Evolutionary conservation across 2,329 filamentous ascomycete species (phyloP).

Genomic region (Leptographium procerum): DNA sequence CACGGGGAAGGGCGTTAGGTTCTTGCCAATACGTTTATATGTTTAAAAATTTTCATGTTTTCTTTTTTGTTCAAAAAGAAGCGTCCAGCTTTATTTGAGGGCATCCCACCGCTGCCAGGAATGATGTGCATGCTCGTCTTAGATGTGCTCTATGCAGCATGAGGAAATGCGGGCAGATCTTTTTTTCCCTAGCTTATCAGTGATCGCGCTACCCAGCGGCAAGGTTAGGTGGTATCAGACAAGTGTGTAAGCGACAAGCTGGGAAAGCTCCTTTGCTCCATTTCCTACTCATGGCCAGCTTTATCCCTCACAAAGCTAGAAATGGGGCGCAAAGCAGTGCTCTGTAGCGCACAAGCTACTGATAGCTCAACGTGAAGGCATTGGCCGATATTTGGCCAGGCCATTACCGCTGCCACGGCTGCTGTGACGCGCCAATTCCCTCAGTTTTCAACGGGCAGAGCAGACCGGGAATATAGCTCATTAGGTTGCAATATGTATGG

Average conservation of each 20-base stretch:
- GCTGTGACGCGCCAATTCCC: no score
- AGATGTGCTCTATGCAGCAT: no score
- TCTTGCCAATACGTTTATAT: conserved; percentile 1
- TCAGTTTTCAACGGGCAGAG: no score
- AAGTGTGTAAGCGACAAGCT: neutral
- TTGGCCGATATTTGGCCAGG: neutral
- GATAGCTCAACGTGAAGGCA: neutral
- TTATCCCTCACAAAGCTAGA: neutral
- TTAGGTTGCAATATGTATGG: neutral
- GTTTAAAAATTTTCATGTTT: neutral
- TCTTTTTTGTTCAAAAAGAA: neutral
- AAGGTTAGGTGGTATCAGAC: neutral
- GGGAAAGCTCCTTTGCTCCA: neutral
- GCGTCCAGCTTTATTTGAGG: no score
- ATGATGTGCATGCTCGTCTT: no score
- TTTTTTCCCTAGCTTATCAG: neutral
- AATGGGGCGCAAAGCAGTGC: neutral
- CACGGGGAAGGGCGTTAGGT: conserved; percentile 2
- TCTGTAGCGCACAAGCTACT: neutral
- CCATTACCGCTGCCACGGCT: no score
- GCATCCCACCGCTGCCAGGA: no score
- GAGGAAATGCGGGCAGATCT: neutral
- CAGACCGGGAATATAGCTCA: no score
- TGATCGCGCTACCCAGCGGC: neutral
- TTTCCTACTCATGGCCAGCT: neutral